Percentiles rank a stretch among this genome's conserved stretches.
Conservation (phyloP, 768 basidiomycete genomes). For the Termitomyces titanicus region DNA sequence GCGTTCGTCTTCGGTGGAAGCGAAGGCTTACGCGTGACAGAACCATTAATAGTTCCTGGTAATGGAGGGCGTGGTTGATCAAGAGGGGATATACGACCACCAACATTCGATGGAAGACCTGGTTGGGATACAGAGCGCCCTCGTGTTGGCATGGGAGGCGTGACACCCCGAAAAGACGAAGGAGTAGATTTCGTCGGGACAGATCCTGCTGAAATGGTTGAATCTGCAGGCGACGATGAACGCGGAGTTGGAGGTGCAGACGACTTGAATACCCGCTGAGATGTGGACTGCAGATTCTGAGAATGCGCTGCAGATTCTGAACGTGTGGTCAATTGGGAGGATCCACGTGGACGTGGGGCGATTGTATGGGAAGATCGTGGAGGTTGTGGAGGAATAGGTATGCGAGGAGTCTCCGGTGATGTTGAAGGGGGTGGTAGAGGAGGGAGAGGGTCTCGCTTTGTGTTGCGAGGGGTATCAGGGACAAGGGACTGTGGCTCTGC, state of each 20-base stretch:
- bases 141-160: constrained; percentile 36
- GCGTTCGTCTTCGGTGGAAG: constrained; percentile 58
- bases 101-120: constrained; percentile 58
- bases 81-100: constrained; percentile 48
- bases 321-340: constrained; percentile 43
- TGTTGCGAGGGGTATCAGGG: constrained; percentile 39
- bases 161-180: constrained; percentile 40
- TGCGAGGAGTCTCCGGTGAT: constrained; percentile 29
- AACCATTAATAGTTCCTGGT: constrained; percentile 38
- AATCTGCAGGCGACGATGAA: constrained; percentile 50
- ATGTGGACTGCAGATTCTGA: constrained; percentile 57
- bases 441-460: constrained; percentile 57
- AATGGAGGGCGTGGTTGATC: constrained; percentile 50
- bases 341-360: constrained; percentile 52
- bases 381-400: constrained; percentile 10
- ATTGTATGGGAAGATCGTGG: constrained; percentile 50
- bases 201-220: constrained; percentile 40
- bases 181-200: constrained; percentile 29
- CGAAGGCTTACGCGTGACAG: constrained; percentile 53
- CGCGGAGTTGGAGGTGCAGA: constrained; percentile 58
- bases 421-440: constrained; percentile 52
- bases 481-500: constrained; percentile 26
- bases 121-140: constrained; percentile 76
- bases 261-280: constrained; percentile 57
- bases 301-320: constrained; percentile 32